Evolutionary conservation across 768 basidiomycete genomes (phyloP).

Genomic region (Mrakia frigida): DNA sequence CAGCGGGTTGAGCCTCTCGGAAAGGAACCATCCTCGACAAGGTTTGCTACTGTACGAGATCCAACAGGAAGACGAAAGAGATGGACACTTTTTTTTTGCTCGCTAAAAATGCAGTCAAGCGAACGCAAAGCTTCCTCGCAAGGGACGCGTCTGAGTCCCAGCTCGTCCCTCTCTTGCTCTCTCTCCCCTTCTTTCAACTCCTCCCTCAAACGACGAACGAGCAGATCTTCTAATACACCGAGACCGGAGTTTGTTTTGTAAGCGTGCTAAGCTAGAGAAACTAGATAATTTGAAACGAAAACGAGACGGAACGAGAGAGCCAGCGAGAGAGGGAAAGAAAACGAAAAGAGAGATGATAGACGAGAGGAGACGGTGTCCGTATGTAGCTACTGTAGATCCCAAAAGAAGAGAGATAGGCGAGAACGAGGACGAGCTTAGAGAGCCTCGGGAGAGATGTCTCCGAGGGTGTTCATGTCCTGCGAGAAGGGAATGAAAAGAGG

Average conservation of each 20-base stretch:
- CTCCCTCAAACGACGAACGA: background rate
- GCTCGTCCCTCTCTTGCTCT: background rate
- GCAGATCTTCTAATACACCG: background rate
- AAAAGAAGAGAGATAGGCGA: background rate
- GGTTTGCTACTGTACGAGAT: too few relatives aligned
- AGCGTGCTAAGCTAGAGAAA: background rate
- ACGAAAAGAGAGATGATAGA: background rate
- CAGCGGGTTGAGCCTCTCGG: background rate
- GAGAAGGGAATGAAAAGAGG: slow-evolving; percentile 38
- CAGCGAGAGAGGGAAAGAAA: background rate
- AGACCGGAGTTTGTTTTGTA: background rate
- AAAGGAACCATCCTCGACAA: too few relatives aligned
- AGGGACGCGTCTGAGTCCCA: background rate
- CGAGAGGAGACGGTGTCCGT: background rate
- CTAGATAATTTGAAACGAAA: background rate
- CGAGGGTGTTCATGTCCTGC: slow-evolving; percentile 54
- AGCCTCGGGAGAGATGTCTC: slow-evolving; percentile 68
- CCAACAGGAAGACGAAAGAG: too few relatives aligned
- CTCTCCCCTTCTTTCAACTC: background rate
- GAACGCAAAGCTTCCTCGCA: too few relatives aligned
- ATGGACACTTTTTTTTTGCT: too few relatives aligned
- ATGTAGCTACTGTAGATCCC: background rate
- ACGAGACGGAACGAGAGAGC: background rate
- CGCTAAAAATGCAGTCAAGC: too few relatives aligned
- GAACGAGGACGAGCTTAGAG: slow-evolving; percentile 46